Conservation (phyloP, 208 protist genomes). For the Willaertia magna region DNA sequence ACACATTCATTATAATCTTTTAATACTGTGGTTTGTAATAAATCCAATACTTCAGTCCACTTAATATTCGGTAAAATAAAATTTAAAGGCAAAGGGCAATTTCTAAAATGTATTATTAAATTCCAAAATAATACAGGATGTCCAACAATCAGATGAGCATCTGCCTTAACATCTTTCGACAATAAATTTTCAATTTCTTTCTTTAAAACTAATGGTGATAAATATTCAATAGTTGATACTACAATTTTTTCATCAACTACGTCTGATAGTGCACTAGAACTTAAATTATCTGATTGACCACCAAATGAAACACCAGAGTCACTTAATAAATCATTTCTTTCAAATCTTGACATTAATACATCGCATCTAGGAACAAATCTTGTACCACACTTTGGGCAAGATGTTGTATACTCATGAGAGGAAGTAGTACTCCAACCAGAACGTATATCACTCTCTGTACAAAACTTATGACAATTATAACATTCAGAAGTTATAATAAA, state of each 20-base stretch:
- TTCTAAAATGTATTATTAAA: slow-evolving; percentile 2
- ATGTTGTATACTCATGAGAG: not conserved
- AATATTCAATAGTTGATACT: not conserved
- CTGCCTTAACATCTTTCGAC: not conserved
- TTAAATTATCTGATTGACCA: not conserved
- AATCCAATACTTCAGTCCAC: slow-evolving; percentile 1
- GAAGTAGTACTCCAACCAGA: not conserved
- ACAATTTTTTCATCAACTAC: no score
- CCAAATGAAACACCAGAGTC: not conserved
- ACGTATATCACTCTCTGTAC: not conserved
- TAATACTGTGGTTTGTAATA: no score
- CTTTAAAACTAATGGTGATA: not conserved
- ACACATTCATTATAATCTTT: no score
- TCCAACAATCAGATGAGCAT: not conserved
- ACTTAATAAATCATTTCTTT: not conserved
- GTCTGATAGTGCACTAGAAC: no score
- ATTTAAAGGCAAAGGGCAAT: not conserved
- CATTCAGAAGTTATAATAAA: not conserved
- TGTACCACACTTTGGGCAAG: not conserved
- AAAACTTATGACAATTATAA: not conserved
- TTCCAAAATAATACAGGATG: slow-evolving; percentile 15
- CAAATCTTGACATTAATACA: not conserved
- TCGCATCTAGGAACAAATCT: not conserved
- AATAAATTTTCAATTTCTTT: slow-evolving; percentile 14
- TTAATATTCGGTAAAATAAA: slow-evolving; percentile 6